Evolutionary conservation across 2,329 filamentous ascomycete species (phyloP).

Genomic region (Fonsecaea pedrosoi): DNA sequence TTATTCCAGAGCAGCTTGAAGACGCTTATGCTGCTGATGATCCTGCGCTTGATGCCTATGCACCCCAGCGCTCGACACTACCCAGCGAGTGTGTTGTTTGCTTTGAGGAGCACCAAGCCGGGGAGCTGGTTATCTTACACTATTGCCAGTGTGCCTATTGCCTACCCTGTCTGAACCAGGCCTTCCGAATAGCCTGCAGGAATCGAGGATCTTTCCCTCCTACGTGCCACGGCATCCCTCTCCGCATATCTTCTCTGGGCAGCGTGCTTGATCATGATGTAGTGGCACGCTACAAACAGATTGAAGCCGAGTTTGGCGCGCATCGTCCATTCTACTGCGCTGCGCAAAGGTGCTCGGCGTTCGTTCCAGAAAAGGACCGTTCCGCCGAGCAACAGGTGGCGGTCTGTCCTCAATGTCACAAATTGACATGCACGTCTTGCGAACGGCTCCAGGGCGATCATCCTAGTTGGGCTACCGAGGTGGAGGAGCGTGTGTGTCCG

Average conservation of each 20-base stretch:
- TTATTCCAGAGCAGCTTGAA: not conserved
- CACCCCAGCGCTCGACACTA: not conserved
- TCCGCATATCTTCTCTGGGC: constrained; percentile 29
- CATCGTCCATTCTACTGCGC: constrained; percentile 34
- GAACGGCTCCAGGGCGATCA: constrained; percentile 17
- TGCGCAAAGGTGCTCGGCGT: constrained; percentile 23
- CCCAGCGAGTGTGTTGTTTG: constrained; percentile 26
- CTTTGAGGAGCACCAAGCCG: constrained; percentile 23
- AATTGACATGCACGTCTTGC: constrained; percentile 26
- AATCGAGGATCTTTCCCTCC: constrained; percentile 31
- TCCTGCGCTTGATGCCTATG: not conserved
- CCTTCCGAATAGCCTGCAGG: constrained; percentile 26
- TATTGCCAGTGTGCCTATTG: constrained; percentile 32
- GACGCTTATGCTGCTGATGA: not conserved
- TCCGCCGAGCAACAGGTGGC: constrained; percentile 9
- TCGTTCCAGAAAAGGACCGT: constrained; percentile 24
- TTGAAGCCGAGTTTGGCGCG: constrained; percentile 31
- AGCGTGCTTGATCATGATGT: constrained; percentile 14
- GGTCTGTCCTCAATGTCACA: constrained; percentile 18
- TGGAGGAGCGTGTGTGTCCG: constrained; percentile 19
- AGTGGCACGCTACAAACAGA: constrained; percentile 26
- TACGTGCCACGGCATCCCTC: constrained; percentile 27
- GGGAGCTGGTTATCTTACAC: constrained; percentile 14
- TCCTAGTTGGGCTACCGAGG: not conserved
- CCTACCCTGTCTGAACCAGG: constrained; percentile 29